phyloP scores from a whole-genome alignment of 768 basidiomycete species.

The Clitopilus hobsonii region DNA sequence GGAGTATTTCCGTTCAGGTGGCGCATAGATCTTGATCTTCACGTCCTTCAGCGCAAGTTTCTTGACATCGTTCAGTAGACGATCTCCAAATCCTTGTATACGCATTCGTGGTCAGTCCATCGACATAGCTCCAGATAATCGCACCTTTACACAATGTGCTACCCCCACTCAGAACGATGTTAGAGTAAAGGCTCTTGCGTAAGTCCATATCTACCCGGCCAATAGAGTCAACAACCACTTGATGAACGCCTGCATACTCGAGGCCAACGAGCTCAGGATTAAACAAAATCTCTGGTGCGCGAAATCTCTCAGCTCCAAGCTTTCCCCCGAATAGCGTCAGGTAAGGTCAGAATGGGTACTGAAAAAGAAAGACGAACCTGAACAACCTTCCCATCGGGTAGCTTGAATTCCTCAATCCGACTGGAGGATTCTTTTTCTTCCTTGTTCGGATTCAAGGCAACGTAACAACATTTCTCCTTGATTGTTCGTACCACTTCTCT shows the following conservation, averaged over 20 bases:
- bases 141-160: conserved; percentile 92
- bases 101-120: conserved; percentile 5
- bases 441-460: conserved; percentile 87
- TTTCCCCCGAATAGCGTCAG: too few species aligned
- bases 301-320: conserved; percentile 94
- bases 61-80: conserved; percentile 94
- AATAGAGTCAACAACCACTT: conserved; percentile 98
- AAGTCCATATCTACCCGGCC: conserved; percentile 94
- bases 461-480: conserved; percentile 97
- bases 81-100: conserved; percentile 82
- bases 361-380: conserved; percentile 50
- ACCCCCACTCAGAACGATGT: conserved; percentile 95
- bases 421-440: conserved; percentile 89
- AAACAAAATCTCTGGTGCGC: conserved; percentile 96
- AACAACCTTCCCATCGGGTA: conserved; percentile 93
- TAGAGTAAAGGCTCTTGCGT: conserved; percentile 91
- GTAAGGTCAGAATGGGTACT: conserved; percentile 7
- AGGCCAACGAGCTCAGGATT: conserved; percentile 95
- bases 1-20: conserved; percentile 98
- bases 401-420: conserved; percentile 79
- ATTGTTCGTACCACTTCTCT: conserved; percentile 95
- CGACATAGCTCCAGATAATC: not conserved
- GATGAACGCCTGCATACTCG: conserved; percentile 96
- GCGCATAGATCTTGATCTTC: conserved; percentile 98
- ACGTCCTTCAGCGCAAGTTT: conserved; percentile 92